phyloP scores from a whole-genome alignment of 2,329 filamentous ascomycete species.

The Paraconiothyrium sp. region DNA sequence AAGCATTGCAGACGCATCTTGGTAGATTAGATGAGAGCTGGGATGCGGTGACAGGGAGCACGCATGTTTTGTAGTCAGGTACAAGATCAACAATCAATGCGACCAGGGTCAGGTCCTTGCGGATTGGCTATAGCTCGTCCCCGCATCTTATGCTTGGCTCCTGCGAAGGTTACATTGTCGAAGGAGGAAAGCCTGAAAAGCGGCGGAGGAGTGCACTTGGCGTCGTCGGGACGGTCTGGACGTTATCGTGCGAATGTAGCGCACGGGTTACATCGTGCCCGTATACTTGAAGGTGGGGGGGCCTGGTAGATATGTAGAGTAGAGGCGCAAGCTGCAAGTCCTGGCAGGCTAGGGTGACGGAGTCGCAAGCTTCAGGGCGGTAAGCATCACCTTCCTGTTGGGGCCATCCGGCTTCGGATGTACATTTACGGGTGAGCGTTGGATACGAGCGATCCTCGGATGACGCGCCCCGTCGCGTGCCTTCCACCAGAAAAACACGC shows the following conservation, averaged over 20 bases:
- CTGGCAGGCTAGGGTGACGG: not conserved
- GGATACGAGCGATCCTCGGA: not conserved
- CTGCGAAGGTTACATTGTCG: constrained; percentile 21
- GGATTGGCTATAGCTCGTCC: constrained; percentile 27
- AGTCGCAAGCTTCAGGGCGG: not conserved
- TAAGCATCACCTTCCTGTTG: constrained; percentile 6
- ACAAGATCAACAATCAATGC: constrained; percentile 15
- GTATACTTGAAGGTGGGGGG: not conserved
- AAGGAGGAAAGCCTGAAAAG: not conserved
- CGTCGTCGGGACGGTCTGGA: not conserved
- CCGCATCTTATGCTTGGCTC: constrained; percentile 33
- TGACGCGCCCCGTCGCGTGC: not conserved
- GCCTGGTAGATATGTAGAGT: not conserved
- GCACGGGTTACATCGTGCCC: constrained; percentile 11
- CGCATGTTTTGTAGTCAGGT: constrained; percentile 27
- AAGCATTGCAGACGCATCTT: constrained; percentile 27
- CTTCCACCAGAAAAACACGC: not conserved
- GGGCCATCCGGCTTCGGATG: constrained; percentile 12
- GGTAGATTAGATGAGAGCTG: not conserved
- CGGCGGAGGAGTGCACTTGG: constrained; percentile 4
- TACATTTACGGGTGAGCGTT: not conserved
- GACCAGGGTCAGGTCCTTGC: not conserved
- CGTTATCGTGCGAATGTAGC: constrained; percentile 9
- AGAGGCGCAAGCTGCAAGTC: not conserved
- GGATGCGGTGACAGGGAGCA: constrained; percentile 3